Base-by-base conservation (phyloP, 31 red algal species). In the Porphyra umbilicalis region DNA sequence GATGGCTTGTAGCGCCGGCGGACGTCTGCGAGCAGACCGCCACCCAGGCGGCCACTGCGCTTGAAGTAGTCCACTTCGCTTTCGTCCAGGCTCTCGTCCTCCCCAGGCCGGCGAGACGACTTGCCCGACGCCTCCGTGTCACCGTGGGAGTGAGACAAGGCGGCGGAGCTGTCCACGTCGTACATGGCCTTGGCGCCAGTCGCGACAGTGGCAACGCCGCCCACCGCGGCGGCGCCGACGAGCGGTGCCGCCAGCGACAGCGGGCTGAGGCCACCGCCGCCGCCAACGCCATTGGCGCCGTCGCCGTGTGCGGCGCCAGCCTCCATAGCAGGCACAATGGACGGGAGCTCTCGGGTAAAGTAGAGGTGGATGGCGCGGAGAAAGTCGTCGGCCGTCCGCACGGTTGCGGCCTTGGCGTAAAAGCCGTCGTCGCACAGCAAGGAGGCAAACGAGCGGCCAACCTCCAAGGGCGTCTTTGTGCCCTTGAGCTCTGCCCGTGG, bases 361-460 rank as follows among this genome's bases (percentile, higher is more conserved):
- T 93, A 98, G 14, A 76, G 75, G 39, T 38, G 84, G 38, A 95
- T 94, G 33, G 90, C 90, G 35, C 76, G 79, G 33, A 89, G 89
- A 77, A 98, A 79, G 16, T 83, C 77, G 33, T 83, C 87, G 34
- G 83, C 80, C 31, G 79, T 42, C 33, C 78, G 79, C 33, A 77
- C 89, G 33, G 76, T 67, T 35, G 79, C 79, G 78, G 92, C 92
- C 35, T 90, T 89, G 39, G 85, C 87, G 83, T 88, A 95, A 81
- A 98, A 98, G 34, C 79, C 82, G 39, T 93, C 93, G 84, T 98
- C 96, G 57, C 88, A 86, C 79, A 98, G 89, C 39, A 98, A 39
- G 0, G 89, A 85, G 0, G 96, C 88, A 38, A 98, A 87, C 29
- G 85, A 82, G 39, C 85, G 90, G 4, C 90, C 96, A 35, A 91